Evolutionary conservation across 2,329 filamentous ascomycete genomes (phyloP).

Genomic region (Bipolaris gigantea): DNA sequence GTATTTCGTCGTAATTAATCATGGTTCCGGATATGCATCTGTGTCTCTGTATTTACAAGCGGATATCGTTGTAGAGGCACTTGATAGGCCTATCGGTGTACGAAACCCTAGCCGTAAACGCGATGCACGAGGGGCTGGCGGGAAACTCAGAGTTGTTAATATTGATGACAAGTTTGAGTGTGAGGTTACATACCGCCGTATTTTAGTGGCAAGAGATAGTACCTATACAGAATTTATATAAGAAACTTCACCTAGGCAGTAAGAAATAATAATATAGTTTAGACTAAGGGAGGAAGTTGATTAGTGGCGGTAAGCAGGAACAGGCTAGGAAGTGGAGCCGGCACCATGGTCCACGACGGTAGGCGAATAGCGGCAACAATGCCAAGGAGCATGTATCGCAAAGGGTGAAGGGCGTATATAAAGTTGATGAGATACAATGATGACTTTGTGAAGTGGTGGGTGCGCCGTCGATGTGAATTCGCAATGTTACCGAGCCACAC

Average conservation of each 20-base stretch:
- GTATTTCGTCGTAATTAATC: too few relatives aligned
- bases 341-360: neutral
- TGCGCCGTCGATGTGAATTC: neutral
- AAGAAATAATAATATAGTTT: neutral
- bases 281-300: neutral
- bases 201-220: neutral
- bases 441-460: neutral
- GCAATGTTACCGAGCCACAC: neutral
- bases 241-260: neutral
- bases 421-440: neutral
- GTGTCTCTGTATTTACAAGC: too few relatives aligned
- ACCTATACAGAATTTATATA: neutral
- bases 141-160: slow-evolving; percentile 15
- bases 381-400: neutral
- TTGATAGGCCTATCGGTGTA: neutral
- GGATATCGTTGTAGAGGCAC: neutral
- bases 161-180: too few relatives aligned
- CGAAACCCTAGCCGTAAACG: neutral
- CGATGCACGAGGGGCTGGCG: neutral
- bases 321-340: neutral
- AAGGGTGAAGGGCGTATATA: neutral
- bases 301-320: neutral
- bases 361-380: neutral
- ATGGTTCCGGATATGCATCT: too few relatives aligned
- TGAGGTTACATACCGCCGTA: neutral